Evolutionary conservation across 2,329 filamentous ascomycete species (phyloP).

Genomic region (Hypoxylon sp.): DNA sequence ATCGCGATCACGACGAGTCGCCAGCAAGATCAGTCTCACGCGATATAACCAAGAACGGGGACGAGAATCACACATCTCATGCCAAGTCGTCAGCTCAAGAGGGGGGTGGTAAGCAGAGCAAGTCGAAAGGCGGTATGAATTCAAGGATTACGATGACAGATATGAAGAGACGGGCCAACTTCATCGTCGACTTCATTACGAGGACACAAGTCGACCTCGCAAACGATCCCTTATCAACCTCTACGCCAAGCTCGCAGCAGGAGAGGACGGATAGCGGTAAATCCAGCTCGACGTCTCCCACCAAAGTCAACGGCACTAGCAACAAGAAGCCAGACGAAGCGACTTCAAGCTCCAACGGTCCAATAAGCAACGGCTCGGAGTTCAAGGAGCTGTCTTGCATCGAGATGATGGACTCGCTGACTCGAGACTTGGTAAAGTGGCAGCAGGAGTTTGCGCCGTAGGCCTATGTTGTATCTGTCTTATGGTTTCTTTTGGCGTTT

Average conservation of each 20-base stretch:
- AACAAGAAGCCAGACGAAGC: conserved; percentile 30
- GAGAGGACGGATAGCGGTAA: conserved; percentile 51
- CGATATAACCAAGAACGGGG: conserved; percentile 57
- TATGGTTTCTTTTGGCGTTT: conserved; percentile 20
- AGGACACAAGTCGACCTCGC: conserved; percentile 89
- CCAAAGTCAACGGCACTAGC: conserved; percentile 49
- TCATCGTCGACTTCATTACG: conserved; percentile 88
- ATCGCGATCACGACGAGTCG: conserved; percentile 69
- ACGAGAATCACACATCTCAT: conserved; percentile 51
- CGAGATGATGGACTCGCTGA: conserved; percentile 91
- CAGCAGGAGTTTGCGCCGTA: conserved; percentile 71
- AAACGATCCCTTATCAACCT: conserved; percentile 61
- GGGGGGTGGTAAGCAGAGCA: conserved; percentile 60
- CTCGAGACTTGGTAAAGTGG: conserved; percentile 82
- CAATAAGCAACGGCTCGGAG: conserved; percentile 51
- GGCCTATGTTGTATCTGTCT: conserved; percentile 31
- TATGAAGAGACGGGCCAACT: conserved; percentile 83
- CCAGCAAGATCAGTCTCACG: conserved; percentile 62
- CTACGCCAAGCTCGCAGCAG: conserved; percentile 52
- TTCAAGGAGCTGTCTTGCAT: conserved; percentile 81
- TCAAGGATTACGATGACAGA: conserved; percentile 85
- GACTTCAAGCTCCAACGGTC: conserved; percentile 38
- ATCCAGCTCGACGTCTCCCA: conserved; percentile 42
- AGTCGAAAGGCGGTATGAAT: conserved; percentile 62
- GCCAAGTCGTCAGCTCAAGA: conserved; percentile 47